Evolutionary conservation across 768 basidiomycete species (phyloP), one percentile per base, ranked within the genome.

Genomic region (Asterophora parasitica): DNA sequence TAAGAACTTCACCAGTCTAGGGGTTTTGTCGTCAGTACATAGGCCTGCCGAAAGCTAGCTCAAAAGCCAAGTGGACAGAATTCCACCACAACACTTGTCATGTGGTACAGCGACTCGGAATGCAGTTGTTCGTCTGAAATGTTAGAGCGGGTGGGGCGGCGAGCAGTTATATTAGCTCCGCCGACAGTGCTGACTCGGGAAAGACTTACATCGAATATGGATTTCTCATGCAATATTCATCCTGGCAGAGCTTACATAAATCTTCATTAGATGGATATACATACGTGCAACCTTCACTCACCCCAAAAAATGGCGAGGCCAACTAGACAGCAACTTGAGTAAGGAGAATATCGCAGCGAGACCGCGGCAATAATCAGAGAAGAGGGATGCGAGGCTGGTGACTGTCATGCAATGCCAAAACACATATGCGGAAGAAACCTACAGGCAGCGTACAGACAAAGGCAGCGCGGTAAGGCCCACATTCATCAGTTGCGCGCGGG

Each of bases 401-500:
- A 67, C 70, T 73, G 46, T 7, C 39, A 39, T 7, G 10, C n/a
- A 32, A 17, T 30, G 35, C 20, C 20, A n/a, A 30, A 28, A n/a
- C 4, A 15, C 17, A 23, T 33, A 15, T 23, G 2, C 10, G 23
- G 38, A 39, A 19, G 13, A 42, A 30, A 20, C 12, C 10, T 4
- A 19, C 19, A 36, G 23, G 16, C 13, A 28, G 43, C 69, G 15
- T 36, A 66, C 70, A 57, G 11, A 63, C 53, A 53, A 72, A 72
- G 12, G 66, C 65, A 10, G 58, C 43, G 0, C 59, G 66, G 15
- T 59, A 70, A 1, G 72, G 71, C 53, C 55, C 2, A 77, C 75
- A 7, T 70, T 74, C 63, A 75, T 70, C 3, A 79, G 61, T 54
- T 78, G 75, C 15, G 71, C 71, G 26, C 59, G 56, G 42, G 67